These are phyloP conservation scores for Rhynchosporium agropyri DNA, from an alignment of 2,329 filamentous ascomycete species.

Conservation along the genomic window DNA sequence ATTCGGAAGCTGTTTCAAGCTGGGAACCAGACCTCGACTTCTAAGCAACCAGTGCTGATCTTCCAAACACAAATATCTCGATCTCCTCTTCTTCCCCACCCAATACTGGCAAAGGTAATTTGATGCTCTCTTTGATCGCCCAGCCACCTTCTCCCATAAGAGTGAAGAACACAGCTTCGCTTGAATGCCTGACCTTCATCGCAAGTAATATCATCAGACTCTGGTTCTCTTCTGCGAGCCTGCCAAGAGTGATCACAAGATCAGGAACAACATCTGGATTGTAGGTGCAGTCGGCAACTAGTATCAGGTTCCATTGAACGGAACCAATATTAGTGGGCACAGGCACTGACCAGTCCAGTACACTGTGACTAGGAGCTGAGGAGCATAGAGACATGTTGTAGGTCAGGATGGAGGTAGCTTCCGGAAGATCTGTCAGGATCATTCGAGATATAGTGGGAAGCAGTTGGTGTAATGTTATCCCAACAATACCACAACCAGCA, in stretches of 20 bases:
- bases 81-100: slow-evolving; percentile 38
- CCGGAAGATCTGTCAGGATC: slow-evolving; percentile 65
- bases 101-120: slow-evolving; percentile 32
- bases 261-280: slow-evolving; percentile 68
- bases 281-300: slow-evolving; percentile 74
- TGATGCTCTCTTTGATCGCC: slow-evolving; percentile 28
- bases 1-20: not conserved
- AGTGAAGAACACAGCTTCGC: slow-evolving; percentile 67
- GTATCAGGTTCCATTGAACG: slow-evolving; percentile 56
- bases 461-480: slow-evolving; percentile 53
- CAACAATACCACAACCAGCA: slow-evolving; percentile 69
- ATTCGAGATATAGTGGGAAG: slow-evolving; percentile 46
- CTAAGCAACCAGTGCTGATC: too few species aligned
- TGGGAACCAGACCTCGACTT: not conserved
- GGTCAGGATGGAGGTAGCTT: slow-evolving; percentile 62
- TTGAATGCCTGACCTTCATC: slow-evolving; percentile 68
- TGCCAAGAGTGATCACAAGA: slow-evolving; percentile 58
- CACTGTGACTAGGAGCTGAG: slow-evolving; percentile 43
- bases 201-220: slow-evolving; percentile 54
- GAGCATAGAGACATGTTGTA: slow-evolving; percentile 48
- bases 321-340: slow-evolving; percentile 43
- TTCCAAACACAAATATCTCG: slow-evolving; percentile 37
- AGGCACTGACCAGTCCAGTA: slow-evolving; percentile 65
- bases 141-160: slow-evolving; percentile 50
- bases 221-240: slow-evolving; percentile 16